Evolutionary conservation across 2,329 filamentous ascomycete species (phyloP), one percentile per base, ranked within the genome.

Genomic region (Alternaria sp.): DNA sequence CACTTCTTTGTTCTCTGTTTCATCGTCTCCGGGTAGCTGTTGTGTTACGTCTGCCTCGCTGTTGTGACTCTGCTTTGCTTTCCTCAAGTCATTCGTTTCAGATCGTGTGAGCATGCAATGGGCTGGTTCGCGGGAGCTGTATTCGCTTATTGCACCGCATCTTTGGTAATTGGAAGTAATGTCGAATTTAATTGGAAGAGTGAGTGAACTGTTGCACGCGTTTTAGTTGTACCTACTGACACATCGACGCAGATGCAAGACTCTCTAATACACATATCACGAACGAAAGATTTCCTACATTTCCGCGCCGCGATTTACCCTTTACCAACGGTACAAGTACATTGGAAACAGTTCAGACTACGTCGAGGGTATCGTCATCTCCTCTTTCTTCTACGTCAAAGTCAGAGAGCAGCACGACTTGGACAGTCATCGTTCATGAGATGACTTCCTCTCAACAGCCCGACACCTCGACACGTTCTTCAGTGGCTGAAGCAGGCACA

Each of bases 31-130:
- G 53, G 41, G 47, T 47, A 47, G 52, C 41, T 69, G 61, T 70
- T 64, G 49, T 63, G 57, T 44, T 22, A 39, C 44, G 44, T 46
- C n/a, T 22, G 54, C 24, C 22, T 55, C 51, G 30, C 30, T 49
- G 51, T 54, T 53, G 62, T 68, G 54, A 59, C 65, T 62, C 61
- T 67, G 58, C 65, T 69, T 62, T 61, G 38, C 38, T 47, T 54
- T 47, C 57, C 58, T 62, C 63, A 54, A 59, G 65, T 67, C 69
- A 62, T 54, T 72, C 69, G 57, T 72, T 75, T 73, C 49, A 47
- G 22, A 24, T 47, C 22, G 39, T 69, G 69, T 69, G 69, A 74
- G 55, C 65, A 76, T 78, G 75, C 76, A 53, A 79, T 79, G 76
- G 54, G 54, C 39, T 75, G 68, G 75, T 68, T 74, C 70, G 75